Percentiles rank a stretch among this genome's conserved stretches.
Conservation (phyloP, 441 rosid genomes). For the Macaranga tanarius region DNA sequence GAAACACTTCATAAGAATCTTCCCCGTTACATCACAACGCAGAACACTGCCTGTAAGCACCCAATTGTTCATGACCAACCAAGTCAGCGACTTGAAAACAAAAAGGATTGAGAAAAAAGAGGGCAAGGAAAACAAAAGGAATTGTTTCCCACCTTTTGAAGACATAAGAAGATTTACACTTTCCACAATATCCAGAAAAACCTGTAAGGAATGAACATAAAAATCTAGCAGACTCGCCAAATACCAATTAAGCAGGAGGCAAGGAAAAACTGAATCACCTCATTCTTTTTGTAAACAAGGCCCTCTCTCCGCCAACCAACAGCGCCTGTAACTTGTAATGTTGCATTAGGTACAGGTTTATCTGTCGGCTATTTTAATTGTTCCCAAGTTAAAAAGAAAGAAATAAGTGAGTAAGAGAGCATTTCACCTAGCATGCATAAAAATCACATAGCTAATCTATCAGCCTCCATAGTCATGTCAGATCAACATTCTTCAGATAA, state of each 20-base stretch:
- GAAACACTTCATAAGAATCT: conserved; percentile 97
- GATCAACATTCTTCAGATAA: not conserved
- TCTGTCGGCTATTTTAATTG: conserved; percentile 62
- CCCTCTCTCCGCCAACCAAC: conserved; percentile 99
- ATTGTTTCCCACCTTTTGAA: conserved; percentile 63
- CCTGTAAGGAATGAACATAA: conserved; percentile 44
- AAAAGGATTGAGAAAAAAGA: not conserved
- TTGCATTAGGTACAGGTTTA: conserved; percentile 95
- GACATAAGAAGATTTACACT: conserved; percentile 99
- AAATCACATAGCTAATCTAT: conserved; percentile 4
- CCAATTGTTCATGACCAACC: conserved; percentile 23
- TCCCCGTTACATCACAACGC: conserved; percentile 97
- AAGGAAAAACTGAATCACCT: conserved; percentile 45
- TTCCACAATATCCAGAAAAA: conserved; percentile 95
- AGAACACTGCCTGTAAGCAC: conserved; percentile 71
- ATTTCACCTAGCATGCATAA: conserved; percentile 3
- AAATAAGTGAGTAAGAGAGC: not conserved
- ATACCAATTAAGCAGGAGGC: conserved; percentile 7
- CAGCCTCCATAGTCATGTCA: not conserved
- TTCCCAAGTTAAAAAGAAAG: conserved; percentile 18
- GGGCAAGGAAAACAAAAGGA: conserved; percentile 7
- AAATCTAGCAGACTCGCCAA: conserved; percentile 22
- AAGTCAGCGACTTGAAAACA: not conserved
- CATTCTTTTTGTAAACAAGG: conserved; percentile 90
- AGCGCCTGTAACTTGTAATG: conserved; percentile 99